phyloP scores from a whole-genome alignment of 768 basidiomycete species.

The Phaeotremella skinneri region DNA sequence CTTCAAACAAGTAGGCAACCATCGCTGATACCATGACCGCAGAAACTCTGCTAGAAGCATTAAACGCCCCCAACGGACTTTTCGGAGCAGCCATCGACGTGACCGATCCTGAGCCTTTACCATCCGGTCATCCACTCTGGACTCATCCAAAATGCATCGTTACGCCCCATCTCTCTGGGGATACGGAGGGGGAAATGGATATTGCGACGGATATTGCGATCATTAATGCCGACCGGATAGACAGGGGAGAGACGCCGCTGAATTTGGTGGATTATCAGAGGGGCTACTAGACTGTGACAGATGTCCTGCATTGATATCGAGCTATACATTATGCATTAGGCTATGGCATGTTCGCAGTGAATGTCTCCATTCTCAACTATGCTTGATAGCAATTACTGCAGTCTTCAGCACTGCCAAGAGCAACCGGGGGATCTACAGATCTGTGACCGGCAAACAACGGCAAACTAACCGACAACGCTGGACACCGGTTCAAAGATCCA shows the following conservation, averaged over 20 bases:
- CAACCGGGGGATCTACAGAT: no score
- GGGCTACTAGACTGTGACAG: conserved; percentile 29
- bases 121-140: conserved; percentile 47
- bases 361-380: no score
- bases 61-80: conserved; percentile 29
- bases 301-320: not conserved
- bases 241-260: conserved; percentile 22
- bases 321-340: no score
- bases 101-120: conserved; percentile 53
- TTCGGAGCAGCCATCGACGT: conserved; percentile 50
- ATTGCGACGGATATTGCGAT: conserved; percentile 41
- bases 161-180: conserved; percentile 51
- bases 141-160: conserved; percentile 50
- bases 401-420: no score
- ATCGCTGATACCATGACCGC: not conserved
- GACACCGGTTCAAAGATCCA: no score
- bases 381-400: no score
- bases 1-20: not conserved
- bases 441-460: no score
- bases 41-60: conserved; percentile 38
- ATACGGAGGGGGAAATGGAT: conserved; percentile 41
- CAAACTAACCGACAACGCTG: no score
- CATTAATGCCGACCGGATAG: conserved; percentile 33
- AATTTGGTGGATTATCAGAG: conserved; percentile 32
- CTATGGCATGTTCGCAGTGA: no score